Conservation (phyloP, 2,329 filamentous ascomycete genomes). For the Balansia obtecta region DNA sequence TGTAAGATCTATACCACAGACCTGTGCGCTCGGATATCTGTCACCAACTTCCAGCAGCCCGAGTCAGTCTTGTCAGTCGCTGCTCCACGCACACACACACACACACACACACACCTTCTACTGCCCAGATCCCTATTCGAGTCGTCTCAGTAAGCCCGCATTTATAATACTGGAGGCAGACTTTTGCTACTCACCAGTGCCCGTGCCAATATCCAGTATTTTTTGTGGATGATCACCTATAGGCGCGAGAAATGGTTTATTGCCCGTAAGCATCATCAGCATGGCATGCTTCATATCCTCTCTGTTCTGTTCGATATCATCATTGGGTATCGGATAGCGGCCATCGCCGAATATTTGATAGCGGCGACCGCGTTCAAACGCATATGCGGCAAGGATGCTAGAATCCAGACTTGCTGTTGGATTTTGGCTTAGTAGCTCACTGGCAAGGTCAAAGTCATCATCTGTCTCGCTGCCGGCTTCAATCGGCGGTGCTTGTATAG, state of each 20-base stretch:
- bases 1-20: constrained; percentile 26
- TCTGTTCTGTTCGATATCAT: constrained; percentile 25
- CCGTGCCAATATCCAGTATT: constrained; percentile 29
- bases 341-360: constrained; percentile 24
- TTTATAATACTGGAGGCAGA: background rate
- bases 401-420: constrained; percentile 4
- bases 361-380: constrained; percentile 8
- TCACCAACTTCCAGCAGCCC: constrained; percentile 8
- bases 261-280: constrained; percentile 20
- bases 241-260: constrained; percentile 28
- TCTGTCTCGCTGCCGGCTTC: constrained; percentile 1
- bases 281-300: constrained; percentile 29
- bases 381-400: constrained; percentile 7
- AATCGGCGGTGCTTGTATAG: constrained; percentile 1
- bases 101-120: constrained; percentile 3
- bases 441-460: constrained; percentile 4
- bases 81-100: background rate
- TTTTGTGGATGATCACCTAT: constrained; percentile 21
- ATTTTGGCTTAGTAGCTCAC: constrained; percentile 1
- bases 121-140: constrained; percentile 8
- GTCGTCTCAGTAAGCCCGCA: background rate
- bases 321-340: constrained; percentile 26
- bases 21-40: constrained; percentile 21
- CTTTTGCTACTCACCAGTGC: constrained; percentile 4
- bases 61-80: background rate